These are phyloP conservation scores for Penicillium cataractarum DNA, from an alignment of 495 filamentous ascomycete species.

Conservation along the genomic window DNA sequence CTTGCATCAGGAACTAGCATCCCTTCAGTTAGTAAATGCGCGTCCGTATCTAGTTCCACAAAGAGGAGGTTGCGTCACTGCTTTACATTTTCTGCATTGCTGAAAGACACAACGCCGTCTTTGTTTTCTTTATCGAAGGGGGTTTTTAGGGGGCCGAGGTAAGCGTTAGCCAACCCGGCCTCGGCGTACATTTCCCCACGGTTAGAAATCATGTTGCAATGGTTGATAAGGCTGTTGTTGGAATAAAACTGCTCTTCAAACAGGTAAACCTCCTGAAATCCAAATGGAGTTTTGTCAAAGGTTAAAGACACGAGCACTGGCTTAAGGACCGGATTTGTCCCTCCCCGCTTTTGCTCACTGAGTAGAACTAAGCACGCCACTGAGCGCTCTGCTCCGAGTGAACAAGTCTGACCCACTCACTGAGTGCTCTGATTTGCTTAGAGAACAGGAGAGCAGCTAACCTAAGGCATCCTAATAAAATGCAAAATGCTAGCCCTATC, in stretches of 20 bases:
- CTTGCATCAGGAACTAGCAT: conserved; percentile 3
- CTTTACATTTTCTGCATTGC: not conserved
- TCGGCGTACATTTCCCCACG: not conserved
- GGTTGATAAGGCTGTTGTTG: not conserved
- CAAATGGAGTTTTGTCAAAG: not conserved
- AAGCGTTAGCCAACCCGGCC: not conserved
- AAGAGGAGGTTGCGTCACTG: not conserved
- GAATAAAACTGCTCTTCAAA: not conserved
- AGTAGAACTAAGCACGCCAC: no score
- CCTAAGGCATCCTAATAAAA: no score
- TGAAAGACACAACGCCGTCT: not conserved
- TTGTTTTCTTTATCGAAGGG: not conserved
- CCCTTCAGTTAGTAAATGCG: not conserved
- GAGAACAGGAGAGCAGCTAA: no score
- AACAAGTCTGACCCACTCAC: no score
- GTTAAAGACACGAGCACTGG: not conserved
- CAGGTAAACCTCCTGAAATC: not conserved
- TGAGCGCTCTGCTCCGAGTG: no score
- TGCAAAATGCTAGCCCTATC: no score
- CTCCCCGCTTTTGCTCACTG: no score
- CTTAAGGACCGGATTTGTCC: no score
- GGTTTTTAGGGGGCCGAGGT: not conserved
- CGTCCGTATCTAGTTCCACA: not conserved
- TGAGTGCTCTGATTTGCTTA: no score
- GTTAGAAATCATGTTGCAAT: not conserved